Base-by-base conservation (phyloP, 495 filamentous ascomycete genomes). In the Aspergillus avenaceus region DNA sequence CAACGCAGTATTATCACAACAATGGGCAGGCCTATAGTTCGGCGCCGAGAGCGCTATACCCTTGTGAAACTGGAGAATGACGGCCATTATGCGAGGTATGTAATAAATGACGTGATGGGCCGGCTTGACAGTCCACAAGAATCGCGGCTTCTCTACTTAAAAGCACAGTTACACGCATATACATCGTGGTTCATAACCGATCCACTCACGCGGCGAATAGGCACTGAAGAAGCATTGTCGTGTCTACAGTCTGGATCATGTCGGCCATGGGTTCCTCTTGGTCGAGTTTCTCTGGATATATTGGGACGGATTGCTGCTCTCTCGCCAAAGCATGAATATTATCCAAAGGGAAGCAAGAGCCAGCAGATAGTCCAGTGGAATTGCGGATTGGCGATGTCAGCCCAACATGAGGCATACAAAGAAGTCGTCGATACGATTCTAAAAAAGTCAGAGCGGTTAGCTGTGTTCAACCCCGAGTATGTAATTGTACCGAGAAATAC, bases 111-210 rank as follows among this genome's bases (percentile, higher is more conserved):
- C 2, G 52, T 65, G 23, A 66, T 85, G 6, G 74, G 77, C 0
- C 62, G 72, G 12, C 58, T 85, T 8, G 37, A 67, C 1, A 72
- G 76, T 26, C 72, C 73, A 45, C 71, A 75, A 1, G 75, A 72
- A 13, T 55, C 84, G 3, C 62, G 66, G 9, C 75, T 74, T 57
- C 72, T 72, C 40, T 63, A 86, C 0, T 71, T 60, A 47, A 61
- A 80, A 29, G 73, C 69, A 28, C 76, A 76, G 32, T 65, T 87
- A 0, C 83, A 87, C 44, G 83, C 82, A 0, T 41, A 79, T 1
- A 87, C 84, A 0, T 77, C 81, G 0, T 72, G 69, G 48, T 71
- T 72, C 29, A 57, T 86, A 3, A 72, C 77, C 0, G 85, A 88
- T 54, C 64, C 69, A 0, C 63, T 87, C 1, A 84, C 80, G 0